A percentile compares a stretch with the other conserved stretches of the same genome.
phyloP scores from a whole-genome alignment of 2,329 filamentous ascomycete genomes.

The Fusarium nanum region DNA sequence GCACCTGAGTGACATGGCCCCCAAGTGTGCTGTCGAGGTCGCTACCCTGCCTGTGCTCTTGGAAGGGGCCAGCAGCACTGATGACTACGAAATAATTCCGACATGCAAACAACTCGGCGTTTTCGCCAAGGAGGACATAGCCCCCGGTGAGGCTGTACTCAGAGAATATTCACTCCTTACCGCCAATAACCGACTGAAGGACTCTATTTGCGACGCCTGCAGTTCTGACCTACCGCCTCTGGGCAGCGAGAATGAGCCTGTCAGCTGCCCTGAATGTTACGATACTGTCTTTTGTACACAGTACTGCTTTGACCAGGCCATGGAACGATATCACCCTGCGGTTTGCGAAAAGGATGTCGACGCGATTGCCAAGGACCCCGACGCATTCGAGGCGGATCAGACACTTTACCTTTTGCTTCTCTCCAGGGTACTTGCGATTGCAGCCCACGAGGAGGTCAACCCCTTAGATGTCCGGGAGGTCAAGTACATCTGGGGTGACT shows the following conservation, averaged over 20 bases:
- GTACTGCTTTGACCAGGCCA: slow-evolving; percentile 68
- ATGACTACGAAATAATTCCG: slow-evolving; percentile 61
- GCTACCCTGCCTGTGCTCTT: slow-evolving; percentile 80
- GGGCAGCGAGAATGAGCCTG: slow-evolving; percentile 57
- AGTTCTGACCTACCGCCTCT: slow-evolving; percentile 76
- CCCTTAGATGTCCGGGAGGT: slow-evolving; percentile 73
- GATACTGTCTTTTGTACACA: slow-evolving; percentile 75
- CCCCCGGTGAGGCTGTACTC: slow-evolving; percentile 79
- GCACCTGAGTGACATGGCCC: slow-evolving; percentile 75
- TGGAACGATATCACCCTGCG: slow-evolving; percentile 70
- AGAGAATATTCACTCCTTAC: slow-evolving; percentile 88
- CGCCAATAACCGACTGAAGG: slow-evolving; percentile 88
- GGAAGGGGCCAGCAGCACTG: slow-evolving; percentile 63
- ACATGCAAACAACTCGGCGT: slow-evolving; percentile 85
- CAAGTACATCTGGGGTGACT: slow-evolving; percentile 78
- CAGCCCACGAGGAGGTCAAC: slow-evolving; percentile 68
- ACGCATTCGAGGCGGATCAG: slow-evolving; percentile 68
- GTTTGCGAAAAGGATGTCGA: slow-evolving; percentile 76
- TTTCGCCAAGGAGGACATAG: slow-evolving; percentile 86
- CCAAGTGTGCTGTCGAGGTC: slow-evolving; percentile 83
- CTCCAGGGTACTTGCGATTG: slow-evolving; percentile 71
- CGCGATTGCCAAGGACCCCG: slow-evolving; percentile 72
- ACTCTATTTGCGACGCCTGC: slow-evolving; percentile 90
- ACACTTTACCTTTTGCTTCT: slow-evolving; percentile 73
- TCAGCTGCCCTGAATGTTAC: slow-evolving; percentile 70